Base-by-base conservation (phyloP, 2,329 filamentous ascomycete species). In the Talaromyces sp. region DNA sequence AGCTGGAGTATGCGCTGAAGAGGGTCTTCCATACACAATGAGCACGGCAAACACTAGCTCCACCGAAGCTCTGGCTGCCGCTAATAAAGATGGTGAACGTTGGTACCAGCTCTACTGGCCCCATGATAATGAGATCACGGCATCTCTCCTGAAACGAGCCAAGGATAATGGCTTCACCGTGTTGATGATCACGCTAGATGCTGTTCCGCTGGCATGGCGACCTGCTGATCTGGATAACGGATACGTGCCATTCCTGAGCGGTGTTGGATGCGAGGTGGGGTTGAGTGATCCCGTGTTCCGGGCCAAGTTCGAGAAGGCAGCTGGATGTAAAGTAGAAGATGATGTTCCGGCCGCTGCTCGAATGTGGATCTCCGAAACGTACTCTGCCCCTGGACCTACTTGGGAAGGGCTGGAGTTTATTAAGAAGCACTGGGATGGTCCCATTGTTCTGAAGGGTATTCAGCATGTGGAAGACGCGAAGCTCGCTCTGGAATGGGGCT, bases 31-130 rank as follows among this genome's bases (percentile, higher is more conserved):
- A 0, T 89, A 85, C 69, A 85, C 85, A 47, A 74, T 90, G 44
- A 86, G 82, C 55, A 90, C 87, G 1, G 86, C 87, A 1, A 80
- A 84, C 3, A 81, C 81, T 2, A 77, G 80, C 29, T 81, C 80
- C 1, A 86, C 90, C 52, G 87, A 90, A 66, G 82, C 90, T 45
- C 81, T 89, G 0, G 86, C 84, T 0, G 64, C 75, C 7, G 84
- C 83, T 0, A 84, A 80, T 46, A 81, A 80, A 0, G 71, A 80
- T 4, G 82, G 83, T 0, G 76, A 80, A 29, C 75, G 86, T 10
- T 91, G 86, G 86, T 91, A 81, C 67, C 88, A 91, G 66, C 79
- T 91, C 0, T 91, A 91, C 73, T 90, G 87, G 86, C 87, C 88
- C 0, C 72, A 78, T 17, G 81, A 83, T 49, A 80, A 90, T 47